A percentile compares a stretch with the other conserved stretches of the same genome.
Evolutionary conservation across 2,329 filamentous ascomycete genomes (phyloP).

Genomic region (Clonostachys rosea): DNA sequence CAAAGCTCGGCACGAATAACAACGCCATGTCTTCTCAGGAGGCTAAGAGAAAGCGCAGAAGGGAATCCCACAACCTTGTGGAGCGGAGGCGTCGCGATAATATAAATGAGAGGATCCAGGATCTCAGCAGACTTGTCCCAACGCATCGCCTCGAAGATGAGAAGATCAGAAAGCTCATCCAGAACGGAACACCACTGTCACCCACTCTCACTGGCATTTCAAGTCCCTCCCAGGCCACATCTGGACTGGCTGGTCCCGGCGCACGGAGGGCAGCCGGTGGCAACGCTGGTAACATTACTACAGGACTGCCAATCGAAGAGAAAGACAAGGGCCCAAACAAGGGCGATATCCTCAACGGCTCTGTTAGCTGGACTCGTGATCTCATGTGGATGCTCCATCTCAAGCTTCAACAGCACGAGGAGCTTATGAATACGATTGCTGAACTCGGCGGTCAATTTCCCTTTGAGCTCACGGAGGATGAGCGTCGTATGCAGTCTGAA

Average conservation of each 20-base stretch:
- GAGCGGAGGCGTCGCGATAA: constrained; percentile 94
- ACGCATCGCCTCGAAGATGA: constrained; percentile 92
- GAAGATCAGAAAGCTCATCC: constrained; percentile 90
- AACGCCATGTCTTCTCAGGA: constrained; percentile 73
- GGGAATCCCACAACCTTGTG: constrained; percentile 94
- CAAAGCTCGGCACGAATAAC: constrained; percentile 62
- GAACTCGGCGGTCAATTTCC: constrained; percentile 72
- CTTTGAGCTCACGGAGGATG: constrained; percentile 83
- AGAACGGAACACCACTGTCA: constrained; percentile 86
- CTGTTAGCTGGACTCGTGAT: constrained; percentile 95
- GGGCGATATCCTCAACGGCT: constrained; percentile 94
- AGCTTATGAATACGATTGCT: constrained; percentile 71
- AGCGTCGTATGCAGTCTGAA: constrained; percentile 92
- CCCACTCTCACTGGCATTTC: constrained; percentile 71
- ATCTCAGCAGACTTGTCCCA: constrained; percentile 89
- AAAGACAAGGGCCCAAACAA: constrained; percentile 99
- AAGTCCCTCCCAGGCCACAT: constrained; percentile 73
- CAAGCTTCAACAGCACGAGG: constrained; percentile 86
- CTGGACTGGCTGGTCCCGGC: constrained; percentile 78
- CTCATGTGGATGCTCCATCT: constrained; percentile 94
- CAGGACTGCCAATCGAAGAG: constrained; percentile 87
- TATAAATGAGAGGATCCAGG: constrained; percentile 97
- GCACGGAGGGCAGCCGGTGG: constrained; percentile 73
- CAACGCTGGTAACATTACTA: constrained; percentile 78
- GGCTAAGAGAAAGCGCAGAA: constrained; percentile 83